These are phyloP conservation scores for Tylopilus sp. DNA, from an alignment of 768 basidiomycete genomes.

Conservation along the genomic window DNA sequence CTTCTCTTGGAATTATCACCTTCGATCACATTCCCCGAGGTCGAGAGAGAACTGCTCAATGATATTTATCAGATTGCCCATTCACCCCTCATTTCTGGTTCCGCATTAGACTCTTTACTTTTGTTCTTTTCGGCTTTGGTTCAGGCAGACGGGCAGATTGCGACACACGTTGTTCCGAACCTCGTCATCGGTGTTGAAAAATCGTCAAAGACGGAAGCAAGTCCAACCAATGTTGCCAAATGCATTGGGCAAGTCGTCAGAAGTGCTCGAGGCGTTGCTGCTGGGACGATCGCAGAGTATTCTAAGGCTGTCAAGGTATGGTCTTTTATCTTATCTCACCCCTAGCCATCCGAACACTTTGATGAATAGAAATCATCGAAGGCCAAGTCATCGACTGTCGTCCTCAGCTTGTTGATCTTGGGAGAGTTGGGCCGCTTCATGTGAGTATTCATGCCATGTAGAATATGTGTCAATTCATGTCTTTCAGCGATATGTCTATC, in stretches of 20 bases:
- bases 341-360: neutral
- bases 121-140: conserved; percentile 82
- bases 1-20: conserved; percentile 70
- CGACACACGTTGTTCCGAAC: conserved; percentile 76
- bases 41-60: conserved; percentile 65
- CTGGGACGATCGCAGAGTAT: conserved; percentile 82
- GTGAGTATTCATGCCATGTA: conserved; percentile 38
- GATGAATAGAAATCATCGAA: conserved; percentile 48
- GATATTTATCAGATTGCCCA: conserved; percentile 70
- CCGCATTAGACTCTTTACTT: conserved; percentile 77
- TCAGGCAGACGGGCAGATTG: conserved; percentile 76
- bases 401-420: conserved; percentile 82
- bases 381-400: conserved; percentile 62
- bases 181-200: conserved; percentile 67
- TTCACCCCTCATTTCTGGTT: conserved; percentile 74
- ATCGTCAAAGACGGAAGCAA: conserved; percentile 52
- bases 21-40: conserved; percentile 63
- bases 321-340: neutral
- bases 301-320: conserved; percentile 74
- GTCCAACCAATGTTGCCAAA: conserved; percentile 72
- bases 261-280: conserved; percentile 65
- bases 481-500: conserved; percentile 75
- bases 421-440: conserved; percentile 92
- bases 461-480: neutral
- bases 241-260: conserved; percentile 82